Base-by-base conservation (phyloP, 345 rosid genomes). In the Populus nigra region DNA sequence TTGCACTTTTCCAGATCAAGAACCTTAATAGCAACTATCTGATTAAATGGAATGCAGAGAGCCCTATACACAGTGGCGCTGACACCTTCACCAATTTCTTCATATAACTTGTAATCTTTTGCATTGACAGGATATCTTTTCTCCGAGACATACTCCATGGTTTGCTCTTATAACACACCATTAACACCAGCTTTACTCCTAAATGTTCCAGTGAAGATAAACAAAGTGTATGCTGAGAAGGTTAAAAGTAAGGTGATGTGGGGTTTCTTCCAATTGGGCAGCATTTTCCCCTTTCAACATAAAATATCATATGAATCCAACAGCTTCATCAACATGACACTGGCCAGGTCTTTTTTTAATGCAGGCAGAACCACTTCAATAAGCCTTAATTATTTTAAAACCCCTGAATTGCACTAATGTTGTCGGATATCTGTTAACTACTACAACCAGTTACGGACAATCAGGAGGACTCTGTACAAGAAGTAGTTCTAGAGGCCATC, bases 21-120 rank as follows among this genome's bases (percentile, higher is more conserved):
- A 84, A 91, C 94, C 91, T 95, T 95, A 86, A 95, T 87, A 27
- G 99, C 99, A 73, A 96, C 97, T 31, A 83, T 88, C 79, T 89
- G 93, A 86, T 93, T 91, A 69, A 96, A 88, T 5, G 98, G 98
- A 81, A 91, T 77, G 83, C 99, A 96, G 75, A 96, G 91, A 84
- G 99, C 98, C 83, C 96, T 90, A 74, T 83, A 78, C 76, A 96
- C 99, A 69, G 89, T 87, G 61, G 99, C 97, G 65, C 99, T 95
- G 76, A 93, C 98, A 79, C 99, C 99, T 83, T 95, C 99, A 59
- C 99, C 99, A 79, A 95, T 90, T 80, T 95, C 99, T 88, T 95
- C 99, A 73, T 84, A 89, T 78, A 91, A 85, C 81, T 83, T 92
- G 84, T 96, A 96, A 80, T 96, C 96, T 77, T 87, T 88, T 62